A percentile compares a stretch with the other conserved stretches of the same genome.
These are phyloP conservation scores for Penicillium sp. DNA, from an alignment of 2,329 filamentous ascomycete species.

Conservation along the genomic window DNA sequence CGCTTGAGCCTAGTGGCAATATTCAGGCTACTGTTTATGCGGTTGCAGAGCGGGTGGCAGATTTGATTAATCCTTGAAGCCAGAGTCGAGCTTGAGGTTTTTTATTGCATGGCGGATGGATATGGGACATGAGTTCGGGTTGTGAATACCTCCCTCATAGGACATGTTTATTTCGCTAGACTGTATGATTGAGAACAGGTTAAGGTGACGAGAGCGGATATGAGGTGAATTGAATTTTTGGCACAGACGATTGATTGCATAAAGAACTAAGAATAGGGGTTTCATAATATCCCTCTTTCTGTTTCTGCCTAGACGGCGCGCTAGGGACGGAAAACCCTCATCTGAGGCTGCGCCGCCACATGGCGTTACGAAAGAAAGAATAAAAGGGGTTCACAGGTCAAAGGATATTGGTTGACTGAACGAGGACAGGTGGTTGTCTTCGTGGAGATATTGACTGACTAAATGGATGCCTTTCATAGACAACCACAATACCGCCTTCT, in stretches of 20 bases:
- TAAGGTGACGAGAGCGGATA: too few relatives aligned
- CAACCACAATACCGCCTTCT: too few relatives aligned
- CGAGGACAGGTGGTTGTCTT: too few relatives aligned
- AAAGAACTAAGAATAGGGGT: neutral
- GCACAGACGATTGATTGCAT: neutral
- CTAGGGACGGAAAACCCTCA: neutral
- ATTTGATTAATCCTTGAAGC: conserved; percentile 15
- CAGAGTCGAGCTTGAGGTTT: neutral
- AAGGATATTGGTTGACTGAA: too few relatives aligned
- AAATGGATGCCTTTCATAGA: too few relatives aligned
- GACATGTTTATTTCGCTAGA: neutral
- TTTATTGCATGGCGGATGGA: neutral
- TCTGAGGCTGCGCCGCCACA: neutral
- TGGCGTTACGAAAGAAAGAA: neutral
- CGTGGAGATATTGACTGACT: too few relatives aligned
- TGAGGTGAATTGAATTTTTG: neutral
- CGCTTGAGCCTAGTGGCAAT: conserved; percentile 37
- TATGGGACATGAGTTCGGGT: neutral
- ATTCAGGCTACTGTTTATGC: conserved; percentile 40
- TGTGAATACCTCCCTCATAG: neutral
- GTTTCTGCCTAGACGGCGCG: too few relatives aligned
- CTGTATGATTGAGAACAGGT: too few relatives aligned
- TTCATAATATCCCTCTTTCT: neutral
- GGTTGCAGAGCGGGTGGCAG: conserved; percentile 33
- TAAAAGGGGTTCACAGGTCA: too few relatives aligned